Evolutionary conservation across 192 early-diverging fungal genomes (phyloP).

Genomic region (Dissophora globulifera): DNA sequence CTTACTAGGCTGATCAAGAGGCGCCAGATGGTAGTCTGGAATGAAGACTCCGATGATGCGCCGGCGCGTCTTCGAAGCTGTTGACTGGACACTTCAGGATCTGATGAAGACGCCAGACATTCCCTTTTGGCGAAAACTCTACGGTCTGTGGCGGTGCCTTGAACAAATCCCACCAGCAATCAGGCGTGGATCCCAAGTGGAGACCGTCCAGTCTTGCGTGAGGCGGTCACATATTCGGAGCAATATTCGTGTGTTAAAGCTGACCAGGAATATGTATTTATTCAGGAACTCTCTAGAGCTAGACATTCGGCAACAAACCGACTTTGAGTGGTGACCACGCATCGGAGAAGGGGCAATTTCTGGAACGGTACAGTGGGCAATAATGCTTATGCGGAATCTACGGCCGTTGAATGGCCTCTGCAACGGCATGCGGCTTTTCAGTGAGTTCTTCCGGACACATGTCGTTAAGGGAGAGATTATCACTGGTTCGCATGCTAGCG

Average conservation of each 20-base stretch:
- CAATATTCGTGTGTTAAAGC: neutral
- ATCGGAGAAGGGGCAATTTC: neutral
- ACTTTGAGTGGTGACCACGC: conserved; percentile 17
- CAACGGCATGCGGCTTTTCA: too few species aligned
- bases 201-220: conserved; percentile 27
- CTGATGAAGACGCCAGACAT: conserved; percentile 3
- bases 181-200: neutral
- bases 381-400: too few species aligned
- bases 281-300: neutral
- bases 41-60: conserved; percentile 49
- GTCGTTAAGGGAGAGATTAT: too few species aligned
- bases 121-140: conserved; percentile 30
- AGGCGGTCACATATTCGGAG: conserved; percentile 27
- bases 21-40: conserved; percentile 51
- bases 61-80: conserved; percentile 19
- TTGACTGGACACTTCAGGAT: conserved; percentile 23
- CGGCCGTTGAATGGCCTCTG: too few species aligned
- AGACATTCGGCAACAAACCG: neutral
- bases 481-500: too few species aligned
- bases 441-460: too few species aligned
- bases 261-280: conserved; percentile 24
- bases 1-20: conserved; percentile 4
- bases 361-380: too few species aligned
- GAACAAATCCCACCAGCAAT: conserved; percentile 35
- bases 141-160: conserved; percentile 50